A percentile compares a stretch with the other conserved stretches of the same genome.
Conservation (phyloP, 2,329 filamentous ascomycete species). For the Ophiostoma sp. region DNA sequence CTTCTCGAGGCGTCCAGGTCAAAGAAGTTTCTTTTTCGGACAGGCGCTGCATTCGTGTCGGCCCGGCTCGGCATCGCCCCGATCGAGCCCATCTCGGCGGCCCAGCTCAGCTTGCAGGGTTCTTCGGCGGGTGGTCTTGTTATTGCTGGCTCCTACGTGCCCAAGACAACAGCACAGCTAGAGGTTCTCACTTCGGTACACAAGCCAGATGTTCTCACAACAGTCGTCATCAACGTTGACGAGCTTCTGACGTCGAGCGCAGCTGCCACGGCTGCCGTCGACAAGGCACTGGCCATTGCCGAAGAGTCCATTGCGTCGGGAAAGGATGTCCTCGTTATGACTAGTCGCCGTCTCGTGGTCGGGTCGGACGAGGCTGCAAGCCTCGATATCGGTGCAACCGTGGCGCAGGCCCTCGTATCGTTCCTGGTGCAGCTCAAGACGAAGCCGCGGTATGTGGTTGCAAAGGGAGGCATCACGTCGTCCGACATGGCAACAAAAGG, state of each 20-base stretch:
- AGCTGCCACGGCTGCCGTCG: not conserved
- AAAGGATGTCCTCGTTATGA: constrained; percentile 23
- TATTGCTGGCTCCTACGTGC: not conserved
- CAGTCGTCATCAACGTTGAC: not conserved
- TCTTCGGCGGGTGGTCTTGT: not conserved
- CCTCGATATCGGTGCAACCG: constrained; percentile 49
- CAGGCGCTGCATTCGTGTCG: not conserved
- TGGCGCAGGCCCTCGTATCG: constrained; percentile 48
- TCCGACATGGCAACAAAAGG: constrained; percentile 56
- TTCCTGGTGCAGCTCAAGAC: constrained; percentile 44
- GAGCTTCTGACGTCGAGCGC: not conserved
- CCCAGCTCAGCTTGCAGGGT: not conserved
- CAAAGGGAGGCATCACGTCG: constrained; percentile 56
- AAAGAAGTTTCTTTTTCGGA: constrained; percentile 34
- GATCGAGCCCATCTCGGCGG: not conserved
- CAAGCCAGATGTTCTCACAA: not conserved
- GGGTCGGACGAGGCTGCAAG: constrained; percentile 46
- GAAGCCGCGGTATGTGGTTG: constrained; percentile 51
- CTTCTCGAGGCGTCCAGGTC: constrained; percentile 34
- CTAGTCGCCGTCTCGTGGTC: constrained; percentile 43
- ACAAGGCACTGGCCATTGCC: not conserved
- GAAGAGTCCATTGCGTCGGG: not conserved
- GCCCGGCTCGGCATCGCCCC: not conserved
- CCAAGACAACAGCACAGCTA: not conserved
- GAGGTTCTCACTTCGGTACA: not conserved